Conservation (phyloP, 2,329 filamentous ascomycete species). For the Sarocladiaceae sp. region DNA sequence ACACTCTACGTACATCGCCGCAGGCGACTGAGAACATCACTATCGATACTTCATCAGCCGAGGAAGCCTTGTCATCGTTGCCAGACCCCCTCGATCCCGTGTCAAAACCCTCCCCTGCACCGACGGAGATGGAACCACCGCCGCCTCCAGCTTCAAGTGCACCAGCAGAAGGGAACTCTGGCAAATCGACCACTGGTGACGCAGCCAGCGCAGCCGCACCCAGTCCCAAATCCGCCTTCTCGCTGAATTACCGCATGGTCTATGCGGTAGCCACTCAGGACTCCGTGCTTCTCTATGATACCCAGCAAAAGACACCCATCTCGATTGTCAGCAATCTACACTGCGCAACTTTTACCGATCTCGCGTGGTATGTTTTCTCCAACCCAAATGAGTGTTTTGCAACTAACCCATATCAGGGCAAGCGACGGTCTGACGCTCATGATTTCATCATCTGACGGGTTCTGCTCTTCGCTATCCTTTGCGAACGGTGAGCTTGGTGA, state of each 20-base stretch:
- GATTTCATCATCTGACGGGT: slow-evolving; percentile 97
- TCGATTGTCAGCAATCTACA: slow-evolving; percentile 96
- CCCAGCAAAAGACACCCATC: slow-evolving; percentile 88
- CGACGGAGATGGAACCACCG: slow-evolving; percentile 76
- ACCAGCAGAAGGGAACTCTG: slow-evolving; percentile 10
- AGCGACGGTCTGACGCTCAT: slow-evolving; percentile 56
- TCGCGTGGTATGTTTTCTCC: slow-evolving; percentile 70
- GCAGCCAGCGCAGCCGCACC: slow-evolving; percentile 45
- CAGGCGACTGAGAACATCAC: slow-evolving; percentile 81
- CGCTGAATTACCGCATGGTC: slow-evolving; percentile 84
- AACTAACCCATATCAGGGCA: slow-evolving; percentile 33
- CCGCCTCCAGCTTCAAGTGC: slow-evolving; percentile 42
- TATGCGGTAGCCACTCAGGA: slow-evolving; percentile 98
- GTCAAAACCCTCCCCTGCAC: slow-evolving; percentile 50
- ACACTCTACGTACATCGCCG: slow-evolving; percentile 65
- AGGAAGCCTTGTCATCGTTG: slow-evolving; percentile 75
- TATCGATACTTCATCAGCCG: slow-evolving; percentile 83
- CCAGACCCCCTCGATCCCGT: slow-evolving; percentile 82
- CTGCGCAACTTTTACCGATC: slow-evolving; percentile 93
- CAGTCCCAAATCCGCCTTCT: slow-evolving; percentile 66
- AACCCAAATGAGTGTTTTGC: background rate
- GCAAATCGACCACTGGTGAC: slow-evolving; percentile 22
- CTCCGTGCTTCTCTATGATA: slow-evolving; percentile 90
- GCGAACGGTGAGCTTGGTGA: slow-evolving; percentile 77
- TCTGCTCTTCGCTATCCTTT: slow-evolving; percentile 90